phyloP scores from a whole-genome alignment of 805 yeast genomes.

The Helenozyma rhizophorensis region DNA sequence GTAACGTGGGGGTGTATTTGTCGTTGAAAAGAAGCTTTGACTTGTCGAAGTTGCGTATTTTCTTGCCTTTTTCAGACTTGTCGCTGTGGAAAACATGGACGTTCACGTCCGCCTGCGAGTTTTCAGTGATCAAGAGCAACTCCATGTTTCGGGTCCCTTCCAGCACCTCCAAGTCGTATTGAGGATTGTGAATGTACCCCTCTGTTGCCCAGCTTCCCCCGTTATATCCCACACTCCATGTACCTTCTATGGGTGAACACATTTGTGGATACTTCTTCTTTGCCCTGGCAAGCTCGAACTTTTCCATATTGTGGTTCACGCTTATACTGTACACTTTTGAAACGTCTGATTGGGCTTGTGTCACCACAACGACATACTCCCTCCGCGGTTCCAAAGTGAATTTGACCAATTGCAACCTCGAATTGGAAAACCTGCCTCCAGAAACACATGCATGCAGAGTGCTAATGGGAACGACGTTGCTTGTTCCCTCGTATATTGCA shows the following conservation, averaged over 20 bases:
- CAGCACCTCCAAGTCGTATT: conserved; percentile 30
- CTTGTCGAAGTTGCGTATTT: conserved; percentile 19
- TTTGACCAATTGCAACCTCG: conserved; percentile 34
- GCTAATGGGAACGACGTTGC: conserved; percentile 2
- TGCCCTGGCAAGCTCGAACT: conserved; percentile 27
- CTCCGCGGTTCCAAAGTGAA: conserved; percentile 21
- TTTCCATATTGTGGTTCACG: conserved; percentile 22
- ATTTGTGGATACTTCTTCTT: conserved; percentile 15
- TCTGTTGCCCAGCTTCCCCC: conserved; percentile 56
- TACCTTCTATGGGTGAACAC: conserved; percentile 25
- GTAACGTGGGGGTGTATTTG: conserved; percentile 35
- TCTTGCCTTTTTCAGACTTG: conserved; percentile 16
- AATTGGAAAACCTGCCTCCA: conserved; percentile 27
- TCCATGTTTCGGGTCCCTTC: conserved; percentile 10
- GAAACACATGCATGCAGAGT: conserved; percentile 19
- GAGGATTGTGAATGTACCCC: conserved; percentile 53
- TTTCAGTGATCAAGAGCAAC: conserved; percentile 11
- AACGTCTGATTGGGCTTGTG: conserved; percentile 15
- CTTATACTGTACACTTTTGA: conserved; percentile 21
- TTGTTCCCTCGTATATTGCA: conserved; percentile 9
- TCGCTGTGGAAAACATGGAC: conserved; percentile 43
- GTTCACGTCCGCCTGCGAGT: conserved; percentile 28
- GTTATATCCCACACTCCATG: conserved; percentile 41
- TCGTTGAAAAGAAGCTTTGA: conserved; percentile 22
- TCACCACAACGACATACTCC: conserved; percentile 25